Base-by-base conservation (phyloP, 768 basidiomycete species). In the Termitomyces sp. region DNA sequence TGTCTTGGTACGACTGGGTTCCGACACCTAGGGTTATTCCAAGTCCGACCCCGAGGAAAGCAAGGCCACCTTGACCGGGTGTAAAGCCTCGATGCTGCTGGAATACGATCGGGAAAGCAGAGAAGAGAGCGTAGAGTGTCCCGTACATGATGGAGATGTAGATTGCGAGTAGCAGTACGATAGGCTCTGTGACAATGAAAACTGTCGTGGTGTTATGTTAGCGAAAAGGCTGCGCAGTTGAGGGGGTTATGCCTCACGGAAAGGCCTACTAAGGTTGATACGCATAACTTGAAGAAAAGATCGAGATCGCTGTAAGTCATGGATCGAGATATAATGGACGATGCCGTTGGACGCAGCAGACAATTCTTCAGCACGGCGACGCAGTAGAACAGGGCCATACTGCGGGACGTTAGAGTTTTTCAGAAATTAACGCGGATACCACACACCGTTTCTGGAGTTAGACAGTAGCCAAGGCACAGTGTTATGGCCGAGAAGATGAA, bases 101-200 rank as follows among this genome's bases (percentile, higher is more conserved):
- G 69, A 84, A 84, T 11, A 84, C 77, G 58, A 84, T 81, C 10
- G 82, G 83, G 66, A 80, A 84, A 7, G 81, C 84, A 10, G 83
- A 79, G 68, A 88, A 86, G 59, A 85, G 75, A 14, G 83, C 81
- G 65, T 87, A 87, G 0, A 87, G 75, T 2, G 77, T 83, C 27
- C 83, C 81, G 62, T 88, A 86, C 17, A 82, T 75, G 53, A 87
- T 77, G 14, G 83, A 75, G 59, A 82, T 78, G 68, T 86, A 87
- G 42, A 86, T 70, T 4, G 84, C 75, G 5, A 85, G 68, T 10
- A 81, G 70, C 5, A 83, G 68, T 5, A 86, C 85, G 62, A 87
- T 87, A 12, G 85, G 84, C 64, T 87, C 87, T 16, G 80, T 83
- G 54, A 79, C 69, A 19, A 87, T 70, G 68, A 87, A 84, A 14